A percentile compares a stretch with the other conserved stretches of the same genome.
phyloP scores from a whole-genome alignment of 2,329 filamentous ascomycete genomes.

The Beauveria scarabaeidicola region DNA sequence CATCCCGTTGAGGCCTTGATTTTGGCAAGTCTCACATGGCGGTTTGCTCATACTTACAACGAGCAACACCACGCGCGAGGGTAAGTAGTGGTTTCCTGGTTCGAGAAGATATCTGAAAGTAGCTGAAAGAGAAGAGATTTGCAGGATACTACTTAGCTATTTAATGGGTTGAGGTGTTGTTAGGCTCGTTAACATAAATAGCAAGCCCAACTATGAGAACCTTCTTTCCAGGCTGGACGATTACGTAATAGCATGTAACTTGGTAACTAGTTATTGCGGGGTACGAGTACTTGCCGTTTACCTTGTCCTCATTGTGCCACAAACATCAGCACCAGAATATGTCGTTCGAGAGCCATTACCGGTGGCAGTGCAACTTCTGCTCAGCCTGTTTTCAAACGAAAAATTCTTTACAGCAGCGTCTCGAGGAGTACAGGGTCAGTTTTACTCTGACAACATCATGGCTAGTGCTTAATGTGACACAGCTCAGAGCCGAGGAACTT shows the following conservation, averaged over 20 bases:
- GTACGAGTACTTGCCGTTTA: too few species aligned
- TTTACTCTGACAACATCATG: background rate
- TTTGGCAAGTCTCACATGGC: background rate
- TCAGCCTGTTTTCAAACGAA: background rate
- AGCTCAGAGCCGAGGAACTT: background rate
- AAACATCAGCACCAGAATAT: background rate
- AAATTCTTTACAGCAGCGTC: background rate
- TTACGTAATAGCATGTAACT: background rate
- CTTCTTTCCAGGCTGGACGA: background rate
- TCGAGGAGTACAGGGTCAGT: background rate
- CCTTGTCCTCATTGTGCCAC: background rate
- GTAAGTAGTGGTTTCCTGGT: too few species aligned
- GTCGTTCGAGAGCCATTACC: background rate
- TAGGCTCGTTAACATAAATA: background rate
- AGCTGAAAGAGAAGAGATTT: background rate
- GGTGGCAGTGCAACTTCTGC: background rate
- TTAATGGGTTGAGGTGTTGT: background rate
- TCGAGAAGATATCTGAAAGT: background rate
- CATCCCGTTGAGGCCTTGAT: background rate
- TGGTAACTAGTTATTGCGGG: too few species aligned
- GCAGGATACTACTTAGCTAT: background rate
- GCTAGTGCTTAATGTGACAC: background rate
- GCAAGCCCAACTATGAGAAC: too few species aligned
- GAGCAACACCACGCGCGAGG: background rate
- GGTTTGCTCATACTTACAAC: background rate